Conservation (phyloP, 805 yeast genomes). For the Schwanniomyces pseudopolymorphus region DNA sequence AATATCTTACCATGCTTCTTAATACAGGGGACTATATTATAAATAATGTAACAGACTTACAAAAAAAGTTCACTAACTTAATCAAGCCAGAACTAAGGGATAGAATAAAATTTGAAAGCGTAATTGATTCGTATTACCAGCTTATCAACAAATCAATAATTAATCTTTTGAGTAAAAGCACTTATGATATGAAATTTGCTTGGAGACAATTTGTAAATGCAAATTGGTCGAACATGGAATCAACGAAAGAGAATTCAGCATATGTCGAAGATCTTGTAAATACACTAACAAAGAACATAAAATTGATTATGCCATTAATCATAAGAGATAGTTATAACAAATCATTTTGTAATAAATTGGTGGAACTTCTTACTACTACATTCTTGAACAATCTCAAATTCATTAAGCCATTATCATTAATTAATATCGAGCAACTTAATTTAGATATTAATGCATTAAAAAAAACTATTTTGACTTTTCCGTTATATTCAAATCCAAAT, state of each 20-base stretch:
- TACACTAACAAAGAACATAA: constrained; percentile 45
- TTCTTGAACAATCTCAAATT: constrained; percentile 57
- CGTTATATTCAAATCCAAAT: constrained; percentile 40
- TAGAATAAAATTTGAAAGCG: constrained; percentile 51
- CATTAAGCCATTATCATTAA: constrained; percentile 65
- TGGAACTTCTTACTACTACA: constrained; percentile 60
- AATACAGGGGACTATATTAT: constrained; percentile 91
- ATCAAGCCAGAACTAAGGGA: constrained; percentile 34
- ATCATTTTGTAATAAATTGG: constrained; percentile 71
- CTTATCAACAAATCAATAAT: constrained; percentile 59
- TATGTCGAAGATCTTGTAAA: constrained; percentile 61
- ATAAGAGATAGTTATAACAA: constrained; percentile 71
- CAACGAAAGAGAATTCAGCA: constrained; percentile 70
- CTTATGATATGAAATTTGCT: constrained; percentile 58
- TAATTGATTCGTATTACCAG: constrained; percentile 56
- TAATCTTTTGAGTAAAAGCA: constrained; percentile 56
- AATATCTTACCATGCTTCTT: constrained; percentile 66
- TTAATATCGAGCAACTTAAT: constrained; percentile 77
- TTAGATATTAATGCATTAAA: constrained; percentile 71
- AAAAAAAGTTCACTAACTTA: constrained; percentile 51
- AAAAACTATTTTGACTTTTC: constrained; percentile 47
- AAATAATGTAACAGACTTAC: constrained; percentile 73
- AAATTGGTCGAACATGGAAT: constrained; percentile 66
- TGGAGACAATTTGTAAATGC: constrained; percentile 82
- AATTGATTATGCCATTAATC: constrained; percentile 53